Conservation (phyloP, 768 basidiomycete genomes). For the Mycena amicta region DNA sequence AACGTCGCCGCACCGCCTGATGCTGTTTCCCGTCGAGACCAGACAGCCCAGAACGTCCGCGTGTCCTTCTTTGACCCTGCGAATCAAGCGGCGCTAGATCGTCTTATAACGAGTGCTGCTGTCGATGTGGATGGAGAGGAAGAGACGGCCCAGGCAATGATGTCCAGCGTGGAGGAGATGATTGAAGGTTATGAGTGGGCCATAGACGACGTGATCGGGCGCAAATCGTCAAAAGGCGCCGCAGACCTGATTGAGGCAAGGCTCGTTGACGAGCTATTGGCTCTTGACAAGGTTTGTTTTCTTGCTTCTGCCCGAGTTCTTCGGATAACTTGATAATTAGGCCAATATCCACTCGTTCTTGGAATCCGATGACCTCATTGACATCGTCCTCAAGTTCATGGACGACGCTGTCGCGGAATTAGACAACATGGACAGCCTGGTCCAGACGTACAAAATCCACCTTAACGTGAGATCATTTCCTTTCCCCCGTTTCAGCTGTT, state of each 20-base stretch:
- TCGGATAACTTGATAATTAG: conserved; percentile 41
- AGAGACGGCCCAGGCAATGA: conserved; percentile 76
- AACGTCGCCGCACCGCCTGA: conserved; percentile 29
- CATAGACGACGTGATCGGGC: conserved; percentile 71
- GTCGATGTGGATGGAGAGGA: conserved; percentile 65
- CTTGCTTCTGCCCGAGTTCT: conserved; percentile 2
- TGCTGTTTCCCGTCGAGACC: conserved; percentile 43
- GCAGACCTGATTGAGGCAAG: conserved; percentile 93
- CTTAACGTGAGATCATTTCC: conserved; percentile 81
- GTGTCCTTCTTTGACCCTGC: conserved; percentile 83
- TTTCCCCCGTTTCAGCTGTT: neutral
- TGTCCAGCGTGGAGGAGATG: conserved; percentile 97
- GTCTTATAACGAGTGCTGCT: conserved; percentile 56
- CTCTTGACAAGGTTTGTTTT: conserved; percentile 81
- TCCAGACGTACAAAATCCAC: conserved; percentile 96
- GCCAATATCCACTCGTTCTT: conserved; percentile 98
- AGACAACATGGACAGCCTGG: conserved; percentile 84
- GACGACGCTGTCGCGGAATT: conserved; percentile 89
- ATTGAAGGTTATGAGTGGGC: conserved; percentile 98
- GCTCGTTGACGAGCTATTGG: conserved; percentile 85
- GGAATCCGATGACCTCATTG: conserved; percentile 92
- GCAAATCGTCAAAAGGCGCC: conserved; percentile 66
- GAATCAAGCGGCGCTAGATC: conserved; percentile 74
- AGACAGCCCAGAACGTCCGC: conserved; percentile 60
- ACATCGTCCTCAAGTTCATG: conserved; percentile 80